Evolutionary conservation across 306 rosid species (phyloP), one percentile per base, ranked within the genome.

Genomic region (Vicia faba): DNA sequence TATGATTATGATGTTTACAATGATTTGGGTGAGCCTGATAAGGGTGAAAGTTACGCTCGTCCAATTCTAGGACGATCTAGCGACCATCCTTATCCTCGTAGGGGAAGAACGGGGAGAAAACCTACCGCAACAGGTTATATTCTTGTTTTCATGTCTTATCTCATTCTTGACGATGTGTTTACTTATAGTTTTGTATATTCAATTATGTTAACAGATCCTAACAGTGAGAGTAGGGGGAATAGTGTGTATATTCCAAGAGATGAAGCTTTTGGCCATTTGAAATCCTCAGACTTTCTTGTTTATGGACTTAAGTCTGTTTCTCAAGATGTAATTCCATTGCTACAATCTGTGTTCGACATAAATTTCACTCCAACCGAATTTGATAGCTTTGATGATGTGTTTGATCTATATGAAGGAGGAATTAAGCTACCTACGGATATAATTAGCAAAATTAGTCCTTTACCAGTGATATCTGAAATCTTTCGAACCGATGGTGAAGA

Each of bases 31-130:
- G 64, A 81, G 11, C 86, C 93, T 0, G 89, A 83, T 12, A 35
- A 4, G 0, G 2, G 29, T 44, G 7, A 18, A 40, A 68, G 68
- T 0, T 8, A 8, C 0, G 61, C 73, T 46, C 67, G 95, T 23
- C 89, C 82, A 0, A 44, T 76, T 69, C 83, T 90, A 0, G 97
- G 95, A 72, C 90, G 97, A 51, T 80, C 90, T 15, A 49, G 25
- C 48, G 23, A 73, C 15, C 75, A 56, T 62, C 92, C 97, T 48
- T 87, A 90, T 59, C 97, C 95, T 70, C 84, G 97, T 2, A 78
- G 97, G 29, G 95, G 90, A 67, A 87, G 97, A 85, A 90, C 92
- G 0, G 95, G 92, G 10, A 79, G 92, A 75, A 20, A 72, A 19
- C 81, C 81, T 23, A 55, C 87, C 2, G 29, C 28, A 0, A 15